Evolutionary conservation across 2,329 filamentous ascomycete genomes (phyloP).

Genomic region (Camillea tinctor): DNA sequence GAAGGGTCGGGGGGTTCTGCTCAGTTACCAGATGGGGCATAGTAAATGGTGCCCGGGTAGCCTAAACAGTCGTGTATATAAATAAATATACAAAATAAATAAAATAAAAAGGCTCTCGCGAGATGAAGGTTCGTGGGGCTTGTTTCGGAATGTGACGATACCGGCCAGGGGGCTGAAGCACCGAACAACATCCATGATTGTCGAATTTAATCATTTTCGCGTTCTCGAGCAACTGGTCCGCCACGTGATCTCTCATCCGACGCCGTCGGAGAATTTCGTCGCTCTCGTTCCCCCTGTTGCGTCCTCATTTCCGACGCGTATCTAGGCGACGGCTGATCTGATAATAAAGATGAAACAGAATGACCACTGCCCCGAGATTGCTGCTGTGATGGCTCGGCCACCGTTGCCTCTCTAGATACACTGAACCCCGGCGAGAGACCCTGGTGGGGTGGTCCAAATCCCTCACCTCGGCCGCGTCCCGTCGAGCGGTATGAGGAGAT

Average conservation of each 20-base stretch:
- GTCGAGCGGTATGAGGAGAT: slow-evolving; percentile 49
- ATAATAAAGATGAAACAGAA: slow-evolving; percentile 44
- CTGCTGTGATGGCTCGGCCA: slow-evolving; percentile 31
- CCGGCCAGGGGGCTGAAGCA: slow-evolving; percentile 16
- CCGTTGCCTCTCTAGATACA: slow-evolving; percentile 34
- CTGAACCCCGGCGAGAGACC: slow-evolving; percentile 39
- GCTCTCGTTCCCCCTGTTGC: slow-evolving; percentile 30
- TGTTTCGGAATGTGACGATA: slow-evolving; percentile 12
- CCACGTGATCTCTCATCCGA: slow-evolving; percentile 37
- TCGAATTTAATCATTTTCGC: slow-evolving; percentile 20
- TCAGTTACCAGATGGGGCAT: background rate
- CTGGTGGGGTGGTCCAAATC: slow-evolving; percentile 33
- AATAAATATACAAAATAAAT: slow-evolving; percentile 13
- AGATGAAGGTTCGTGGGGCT: slow-evolving; percentile 6
- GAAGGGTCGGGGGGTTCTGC: background rate
- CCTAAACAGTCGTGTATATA: background rate
- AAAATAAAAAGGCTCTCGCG: slow-evolving; percentile 5
- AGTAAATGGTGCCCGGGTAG: background rate
- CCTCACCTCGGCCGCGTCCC: slow-evolving; percentile 38
- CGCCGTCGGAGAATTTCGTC: slow-evolving; percentile 32
- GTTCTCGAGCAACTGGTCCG: slow-evolving; percentile 20
- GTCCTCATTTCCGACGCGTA: slow-evolving; percentile 29
- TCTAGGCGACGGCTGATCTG: slow-evolving; percentile 37
- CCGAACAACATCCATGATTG: background rate
- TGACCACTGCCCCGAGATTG: slow-evolving; percentile 38